Conservation (phyloP, 768 basidiomycete species). For the Tulasnella sp. region DNA sequence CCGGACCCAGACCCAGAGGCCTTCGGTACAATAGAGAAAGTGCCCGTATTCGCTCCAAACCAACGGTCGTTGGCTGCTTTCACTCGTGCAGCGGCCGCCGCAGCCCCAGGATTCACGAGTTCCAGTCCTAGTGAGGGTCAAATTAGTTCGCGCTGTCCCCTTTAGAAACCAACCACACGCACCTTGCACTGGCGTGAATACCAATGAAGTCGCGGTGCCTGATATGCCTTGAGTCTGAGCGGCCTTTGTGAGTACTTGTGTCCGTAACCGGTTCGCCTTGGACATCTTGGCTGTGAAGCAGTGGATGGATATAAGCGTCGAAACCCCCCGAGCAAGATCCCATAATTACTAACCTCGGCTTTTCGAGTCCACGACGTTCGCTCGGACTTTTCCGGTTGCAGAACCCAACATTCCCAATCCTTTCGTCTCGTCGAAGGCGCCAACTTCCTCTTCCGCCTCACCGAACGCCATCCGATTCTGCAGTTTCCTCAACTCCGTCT, state of each 20-base stretch:
- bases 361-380: slow-evolving; percentile 78
- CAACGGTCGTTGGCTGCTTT: slow-evolving; percentile 96
- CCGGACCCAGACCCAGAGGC: not conserved
- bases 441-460: slow-evolving; percentile 90
- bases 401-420: slow-evolving; percentile 93
- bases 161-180: not conserved
- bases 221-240: slow-evolving; percentile 40
- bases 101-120: slow-evolving; percentile 80
- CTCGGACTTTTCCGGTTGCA: slow-evolving; percentile 80
- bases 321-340: not conserved
- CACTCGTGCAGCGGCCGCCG: slow-evolving; percentile 61
- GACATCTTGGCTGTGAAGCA: slow-evolving; percentile 75
- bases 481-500: slow-evolving; percentile 91
- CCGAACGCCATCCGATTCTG: slow-evolving; percentile 97
- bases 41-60: slow-evolving; percentile 68
- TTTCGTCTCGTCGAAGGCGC: slow-evolving; percentile 95
- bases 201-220: slow-evolving; percentile 84
- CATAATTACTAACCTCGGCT: slow-evolving; percentile 60
- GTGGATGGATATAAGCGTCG: not conserved
- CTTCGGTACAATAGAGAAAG: slow-evolving; percentile 36
- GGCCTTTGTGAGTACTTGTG: slow-evolving; percentile 71
- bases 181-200: slow-evolving; percentile 96
- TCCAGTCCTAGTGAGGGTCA: slow-evolving; percentile 62
- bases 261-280: slow-evolving; percentile 86
- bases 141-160: not conserved